These are phyloP conservation scores for Pichia manshurica DNA, from an alignment of 805 yeast genomes.

Conservation along the genomic window DNA sequence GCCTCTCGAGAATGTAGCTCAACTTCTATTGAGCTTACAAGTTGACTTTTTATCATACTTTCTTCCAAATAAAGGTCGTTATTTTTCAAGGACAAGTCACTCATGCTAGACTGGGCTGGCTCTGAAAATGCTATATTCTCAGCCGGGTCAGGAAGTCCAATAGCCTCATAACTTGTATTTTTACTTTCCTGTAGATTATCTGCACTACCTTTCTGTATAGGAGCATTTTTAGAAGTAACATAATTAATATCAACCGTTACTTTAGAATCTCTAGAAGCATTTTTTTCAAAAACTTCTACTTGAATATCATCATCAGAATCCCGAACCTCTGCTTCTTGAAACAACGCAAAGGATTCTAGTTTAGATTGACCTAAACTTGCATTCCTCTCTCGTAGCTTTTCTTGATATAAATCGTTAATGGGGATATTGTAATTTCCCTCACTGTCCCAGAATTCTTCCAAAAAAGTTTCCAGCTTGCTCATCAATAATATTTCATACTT, in stretches of 20 bases:
- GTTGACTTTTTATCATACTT: background rate
- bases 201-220: background rate
- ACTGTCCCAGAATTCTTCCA: slow-evolving; percentile 39
- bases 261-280: slow-evolving; percentile 2
- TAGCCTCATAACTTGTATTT: too few species aligned
- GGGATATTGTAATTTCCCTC: slow-evolving; percentile 13
- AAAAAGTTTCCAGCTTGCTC: slow-evolving; percentile 47
- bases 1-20: background rate
- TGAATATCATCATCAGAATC: slow-evolving; percentile 3
- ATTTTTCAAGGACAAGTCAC: background rate
- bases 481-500: slow-evolving; percentile 47
- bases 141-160: too few species aligned
- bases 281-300: slow-evolving; percentile 7
- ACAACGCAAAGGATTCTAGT: slow-evolving; percentile 12
- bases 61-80: slow-evolving; percentile 1
- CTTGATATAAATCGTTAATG: slow-evolving; percentile 4
- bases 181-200: background rate
- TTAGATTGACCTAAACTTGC: slow-evolving; percentile 3
- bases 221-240: too few species aligned
- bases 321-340: slow-evolving; percentile 6
- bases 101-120: background rate
- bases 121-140: background rate
- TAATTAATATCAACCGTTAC: background rate
- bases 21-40: background rate
- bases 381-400: slow-evolving; percentile 6